Base-by-base conservation (phyloP, 257 asterid species). In the Salvia hispanica region DNA sequence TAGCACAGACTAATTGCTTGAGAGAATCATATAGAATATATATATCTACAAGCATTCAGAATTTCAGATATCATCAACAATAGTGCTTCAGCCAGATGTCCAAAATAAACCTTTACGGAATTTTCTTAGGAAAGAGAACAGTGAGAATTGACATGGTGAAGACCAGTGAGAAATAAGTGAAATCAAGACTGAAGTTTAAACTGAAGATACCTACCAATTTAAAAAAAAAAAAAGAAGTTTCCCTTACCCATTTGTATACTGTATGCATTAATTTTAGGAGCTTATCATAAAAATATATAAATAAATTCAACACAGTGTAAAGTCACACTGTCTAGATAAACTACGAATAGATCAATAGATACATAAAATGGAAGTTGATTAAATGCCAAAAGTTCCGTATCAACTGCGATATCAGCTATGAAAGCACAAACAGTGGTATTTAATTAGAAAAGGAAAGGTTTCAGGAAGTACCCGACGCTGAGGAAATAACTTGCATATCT, bases 401-500 rank as follows among this genome's bases (percentile, higher is more conserved):
- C 57, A 13, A 53, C 4, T 56, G 63, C 31, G 2, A 25, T 25
- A 25, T 25, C 31, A 25, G 31, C 31, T 25, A 25, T 25, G 2
- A 25, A 25, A 0, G 2, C 33, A 55, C 47, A 63, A 31, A 48
- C 39, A 55, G 7, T 8, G 62, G 54, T 11, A 18, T 16, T 7
- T 51, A 55, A 52, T 3, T 42, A 62, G 33, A 31, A 72, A 25
- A 25, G 15, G 50, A 45, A 52, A 55, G 60, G 51, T 28, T 59
- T 66, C 33, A 12, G 33, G 6, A 58, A 78, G 76, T 91, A 94
- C 99, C 86, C 84, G 85, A 58, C 91, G 91, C 70, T 79, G 88
- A 58, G 97, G 99, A 66, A 91, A 94, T 76, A 94, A 79, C 85
- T 87, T 91, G 97, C 96, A 91, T 72, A 94, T 84, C 80, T 94